These are phyloP conservation scores for Flaveria ramosissima DNA, from an alignment of 129 eudicot genomes.

Conservation along the genomic window DNA sequence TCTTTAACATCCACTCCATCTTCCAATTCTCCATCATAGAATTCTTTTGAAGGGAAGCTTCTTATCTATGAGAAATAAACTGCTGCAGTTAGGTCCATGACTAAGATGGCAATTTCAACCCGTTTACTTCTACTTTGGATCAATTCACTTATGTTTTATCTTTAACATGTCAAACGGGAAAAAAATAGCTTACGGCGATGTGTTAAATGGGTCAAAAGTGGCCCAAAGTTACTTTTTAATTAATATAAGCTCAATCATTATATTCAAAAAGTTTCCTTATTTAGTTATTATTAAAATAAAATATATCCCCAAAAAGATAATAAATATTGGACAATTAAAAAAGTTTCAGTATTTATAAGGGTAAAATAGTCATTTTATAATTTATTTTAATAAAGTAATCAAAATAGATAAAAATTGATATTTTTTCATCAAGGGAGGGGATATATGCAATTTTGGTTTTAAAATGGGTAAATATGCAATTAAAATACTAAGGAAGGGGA, in stretches of 20 bases:
- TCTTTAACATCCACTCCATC: conserved; percentile 73
- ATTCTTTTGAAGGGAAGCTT: conserved; percentile 87
- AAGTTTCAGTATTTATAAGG: too few relatives aligned
- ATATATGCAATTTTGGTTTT: too few relatives aligned
- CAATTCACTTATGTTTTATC: not conserved
- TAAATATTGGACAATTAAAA: too few relatives aligned
- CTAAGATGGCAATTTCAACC: not conserved
- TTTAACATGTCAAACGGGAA: not conserved
- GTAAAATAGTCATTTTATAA: too few relatives aligned
- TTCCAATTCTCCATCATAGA: conserved; percentile 72
- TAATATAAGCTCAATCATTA: not conserved
- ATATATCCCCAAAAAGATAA: too few relatives aligned
- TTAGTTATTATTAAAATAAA: not conserved
- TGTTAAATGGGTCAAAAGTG: not conserved
- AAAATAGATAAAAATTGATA: too few relatives aligned
- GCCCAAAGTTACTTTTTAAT: not conserved
- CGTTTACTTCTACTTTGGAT: not conserved
- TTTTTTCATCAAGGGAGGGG: too few relatives aligned
- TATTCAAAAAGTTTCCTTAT: not conserved
- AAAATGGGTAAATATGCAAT: too few relatives aligned
- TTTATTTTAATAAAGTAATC: too few relatives aligned
- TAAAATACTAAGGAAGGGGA: too few relatives aligned
- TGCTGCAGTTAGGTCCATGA: conserved; percentile 13
- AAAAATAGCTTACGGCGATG: not conserved
- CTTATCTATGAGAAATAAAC: conserved; percentile 57